These are phyloP conservation scores for Metahyphopichia silvanorum DNA, from an alignment of 805 yeast genomes.

Conservation along the genomic window DNA sequence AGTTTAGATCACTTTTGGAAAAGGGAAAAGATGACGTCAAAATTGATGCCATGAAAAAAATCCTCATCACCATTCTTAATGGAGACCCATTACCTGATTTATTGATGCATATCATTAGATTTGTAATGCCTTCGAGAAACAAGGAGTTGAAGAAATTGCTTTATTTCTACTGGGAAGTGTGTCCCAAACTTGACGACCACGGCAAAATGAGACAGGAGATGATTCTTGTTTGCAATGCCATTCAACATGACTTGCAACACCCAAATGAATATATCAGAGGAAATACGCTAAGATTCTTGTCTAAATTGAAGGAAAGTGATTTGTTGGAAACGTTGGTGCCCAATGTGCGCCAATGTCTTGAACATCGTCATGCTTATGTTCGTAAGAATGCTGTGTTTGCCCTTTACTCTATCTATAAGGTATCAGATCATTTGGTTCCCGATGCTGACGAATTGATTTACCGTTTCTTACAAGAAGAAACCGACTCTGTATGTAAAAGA, in stretches of 20 bases:
- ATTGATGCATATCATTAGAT: constrained; percentile 94
- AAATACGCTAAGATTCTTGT: constrained; percentile 85
- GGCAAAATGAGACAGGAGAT: constrained; percentile 97
- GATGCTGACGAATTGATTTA: constrained; percentile 88
- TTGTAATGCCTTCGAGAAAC: constrained; percentile 92
- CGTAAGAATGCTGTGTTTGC: constrained; percentile 97
- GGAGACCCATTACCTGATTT: constrained; percentile 91
- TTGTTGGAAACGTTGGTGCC: constrained; percentile 94
- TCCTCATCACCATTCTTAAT: constrained; percentile 81
- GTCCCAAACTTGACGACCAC: constrained; percentile 82
- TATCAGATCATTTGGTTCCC: constrained; percentile 84
- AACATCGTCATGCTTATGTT: constrained; percentile 96
- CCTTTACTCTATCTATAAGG: constrained; percentile 74
- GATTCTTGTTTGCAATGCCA: constrained; percentile 97
- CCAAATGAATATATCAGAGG: constrained; percentile 98
- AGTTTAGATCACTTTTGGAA: constrained; percentile 75
- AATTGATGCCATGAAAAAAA: constrained; percentile 84
- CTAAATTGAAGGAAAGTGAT: constrained; percentile 90
- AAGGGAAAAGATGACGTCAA: constrained; percentile 87
- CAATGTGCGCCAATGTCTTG: constrained; percentile 83
- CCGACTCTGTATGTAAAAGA: constrained; percentile 91
- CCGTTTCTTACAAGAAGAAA: constrained; percentile 73
- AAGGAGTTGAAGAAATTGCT: constrained; percentile 89
- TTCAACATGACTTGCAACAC: constrained; percentile 95
- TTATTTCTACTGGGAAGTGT: constrained; percentile 97